Percentiles rank a stretch among this genome's conserved stretches.
These are phyloP conservation scores for Coleophoma cylindrospora DNA, from an alignment of 2,329 filamentous ascomycete species.

Conservation along the genomic window DNA sequence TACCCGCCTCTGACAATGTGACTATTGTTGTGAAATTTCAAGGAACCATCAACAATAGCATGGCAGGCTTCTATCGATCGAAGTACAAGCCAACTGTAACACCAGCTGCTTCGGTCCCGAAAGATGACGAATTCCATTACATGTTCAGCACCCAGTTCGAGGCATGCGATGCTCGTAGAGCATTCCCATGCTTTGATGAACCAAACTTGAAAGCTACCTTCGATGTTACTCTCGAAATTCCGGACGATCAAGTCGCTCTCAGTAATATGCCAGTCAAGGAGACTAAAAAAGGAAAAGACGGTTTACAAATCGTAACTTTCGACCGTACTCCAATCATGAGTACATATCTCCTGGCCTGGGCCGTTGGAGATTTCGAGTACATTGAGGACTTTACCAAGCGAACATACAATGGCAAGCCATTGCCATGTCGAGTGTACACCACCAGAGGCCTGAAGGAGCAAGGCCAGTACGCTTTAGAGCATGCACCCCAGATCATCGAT, in stretches of 20 bases:
- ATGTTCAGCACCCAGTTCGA: slow-evolving; percentile 98
- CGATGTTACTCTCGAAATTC: slow-evolving; percentile 88
- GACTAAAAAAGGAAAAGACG: slow-evolving; percentile 51
- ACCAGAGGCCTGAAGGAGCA: slow-evolving; percentile 92
- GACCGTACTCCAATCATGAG: slow-evolving; percentile 87
- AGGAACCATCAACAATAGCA: slow-evolving; percentile 81
- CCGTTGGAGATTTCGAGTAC: slow-evolving; percentile 94
- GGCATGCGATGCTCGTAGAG: slow-evolving; percentile 87
- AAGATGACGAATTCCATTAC: slow-evolving; percentile 60
- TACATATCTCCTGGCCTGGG: slow-evolving; percentile 88
- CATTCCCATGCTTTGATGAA: slow-evolving; percentile 98
- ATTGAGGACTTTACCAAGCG: slow-evolving; percentile 87
- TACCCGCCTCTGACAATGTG: slow-evolving; percentile 63
- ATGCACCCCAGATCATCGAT: slow-evolving; percentile 90
- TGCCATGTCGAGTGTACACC: slow-evolving; percentile 94
- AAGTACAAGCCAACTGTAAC: slow-evolving; percentile 81
- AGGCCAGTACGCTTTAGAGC: slow-evolving; percentile 82
- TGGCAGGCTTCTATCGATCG: slow-evolving; percentile 91
- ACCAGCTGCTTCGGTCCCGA: slow-evolving; percentile 72
- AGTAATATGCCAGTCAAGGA: slow-evolving; percentile 94
- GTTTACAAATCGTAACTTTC: slow-evolving; percentile 72
- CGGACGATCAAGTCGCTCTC: slow-evolving; percentile 79
- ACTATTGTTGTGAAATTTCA: slow-evolving; percentile 67
- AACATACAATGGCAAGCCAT: slow-evolving; percentile 83
- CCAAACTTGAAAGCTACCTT: slow-evolving; percentile 96